Conservation (phyloP, 2,329 filamentous ascomycete species). For the Phyllosticta capitalensis region DNA sequence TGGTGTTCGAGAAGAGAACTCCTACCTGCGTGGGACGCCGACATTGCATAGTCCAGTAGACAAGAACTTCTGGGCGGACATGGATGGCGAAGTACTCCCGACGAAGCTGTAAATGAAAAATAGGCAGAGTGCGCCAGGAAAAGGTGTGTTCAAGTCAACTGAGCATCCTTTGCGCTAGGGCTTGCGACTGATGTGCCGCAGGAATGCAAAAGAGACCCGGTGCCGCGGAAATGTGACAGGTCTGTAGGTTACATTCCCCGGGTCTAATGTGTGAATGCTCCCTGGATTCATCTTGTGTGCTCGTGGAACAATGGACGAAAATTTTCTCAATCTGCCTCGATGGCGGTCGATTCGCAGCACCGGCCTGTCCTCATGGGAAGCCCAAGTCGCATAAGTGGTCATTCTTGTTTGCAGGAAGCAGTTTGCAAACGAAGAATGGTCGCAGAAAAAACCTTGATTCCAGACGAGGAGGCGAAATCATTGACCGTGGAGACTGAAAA, state of each 20-base stretch:
- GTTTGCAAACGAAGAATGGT: not conserved
- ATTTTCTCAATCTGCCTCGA: not conserved
- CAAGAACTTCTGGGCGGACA: not conserved
- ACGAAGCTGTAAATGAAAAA: not conserved
- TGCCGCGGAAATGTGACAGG: not conserved
- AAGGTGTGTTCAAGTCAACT: not conserved
- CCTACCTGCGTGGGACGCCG: not conserved
- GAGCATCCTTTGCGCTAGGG: not conserved
- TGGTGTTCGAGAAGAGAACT: not conserved
- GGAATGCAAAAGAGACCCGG: slow-evolving; percentile 4
- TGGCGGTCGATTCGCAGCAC: not conserved
- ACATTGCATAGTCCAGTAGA: not conserved
- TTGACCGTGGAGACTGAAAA: not conserved
- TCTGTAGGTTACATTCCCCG: not conserved
- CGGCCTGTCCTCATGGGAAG: not conserved
- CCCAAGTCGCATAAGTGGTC: not conserved
- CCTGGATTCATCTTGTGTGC: not conserved
- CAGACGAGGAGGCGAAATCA: not conserved
- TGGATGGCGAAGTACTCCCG: not conserved
- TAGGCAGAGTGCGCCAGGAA: not conserved
- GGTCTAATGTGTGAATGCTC: not conserved
- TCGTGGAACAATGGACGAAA: not conserved
- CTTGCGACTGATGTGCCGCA: not conserved
- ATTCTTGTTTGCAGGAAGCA: not conserved
- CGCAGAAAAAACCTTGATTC: not conserved